phyloP scores from a whole-genome alignment of 176 grass and related monocot genomes.

The Hsuehochloa calcarea region DNA sequence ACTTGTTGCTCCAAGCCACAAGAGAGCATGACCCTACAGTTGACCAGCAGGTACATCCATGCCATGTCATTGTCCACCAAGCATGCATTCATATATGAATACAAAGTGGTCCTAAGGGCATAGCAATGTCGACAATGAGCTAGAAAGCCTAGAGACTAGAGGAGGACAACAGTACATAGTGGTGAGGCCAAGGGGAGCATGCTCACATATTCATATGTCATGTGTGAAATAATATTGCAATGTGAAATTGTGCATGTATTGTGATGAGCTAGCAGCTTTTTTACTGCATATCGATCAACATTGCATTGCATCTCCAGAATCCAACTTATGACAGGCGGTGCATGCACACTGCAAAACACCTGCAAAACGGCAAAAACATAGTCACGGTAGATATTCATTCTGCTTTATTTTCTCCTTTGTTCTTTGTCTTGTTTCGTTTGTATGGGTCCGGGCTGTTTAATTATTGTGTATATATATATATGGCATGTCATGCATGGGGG shows the following conservation, averaged over 20 bases:
- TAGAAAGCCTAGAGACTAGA: neutral
- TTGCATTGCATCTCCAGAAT: slow-evolving; percentile 13
- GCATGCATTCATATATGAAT: neutral
- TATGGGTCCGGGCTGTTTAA: neutral
- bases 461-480: neutral
- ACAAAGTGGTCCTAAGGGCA: slow-evolving; percentile 7
- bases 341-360: neutral
- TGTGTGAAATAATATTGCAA: neutral
- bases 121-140: neutral
- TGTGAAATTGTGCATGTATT: neutral
- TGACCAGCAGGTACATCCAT: neutral
- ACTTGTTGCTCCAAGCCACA: slow-evolving; percentile 4
- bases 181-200: neutral
- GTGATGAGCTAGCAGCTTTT: neutral
- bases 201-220: neutral
- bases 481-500: neutral
- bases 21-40: slow-evolving; percentile 6
- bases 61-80: neutral
- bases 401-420: neutral
- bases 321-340: neutral
- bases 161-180: slow-evolving; percentile 24
- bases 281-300: neutral
- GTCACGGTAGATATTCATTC: neutral
- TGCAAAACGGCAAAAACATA: neutral
- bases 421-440: neutral